Conservation (phyloP, 2,329 filamentous ascomycete species). For the Xenosphaeropsis pyriputrescens region DNA sequence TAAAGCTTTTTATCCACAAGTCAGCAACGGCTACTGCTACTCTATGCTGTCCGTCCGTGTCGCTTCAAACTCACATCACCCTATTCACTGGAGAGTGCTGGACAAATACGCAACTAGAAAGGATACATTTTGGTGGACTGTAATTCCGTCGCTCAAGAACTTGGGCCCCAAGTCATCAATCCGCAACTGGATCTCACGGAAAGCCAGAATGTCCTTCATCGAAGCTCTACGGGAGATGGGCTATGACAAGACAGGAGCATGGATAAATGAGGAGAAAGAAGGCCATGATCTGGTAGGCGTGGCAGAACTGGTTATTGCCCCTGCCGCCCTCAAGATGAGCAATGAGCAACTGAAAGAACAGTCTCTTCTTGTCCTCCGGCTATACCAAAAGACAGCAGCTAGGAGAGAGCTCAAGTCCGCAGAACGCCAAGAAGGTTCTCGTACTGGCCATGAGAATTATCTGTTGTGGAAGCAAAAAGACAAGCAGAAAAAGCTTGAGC, state of each 20-base stretch:
- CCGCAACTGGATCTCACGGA: conserved; percentile 27
- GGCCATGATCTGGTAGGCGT: conserved; percentile 20
- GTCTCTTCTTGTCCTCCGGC: conserved; percentile 6
- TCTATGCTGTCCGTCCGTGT: neutral
- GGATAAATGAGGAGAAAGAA: conserved; percentile 1
- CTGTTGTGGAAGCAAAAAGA: no score
- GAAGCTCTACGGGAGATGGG: conserved; percentile 28
- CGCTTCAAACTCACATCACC: conserved; percentile 9
- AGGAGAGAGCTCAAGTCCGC: neutral
- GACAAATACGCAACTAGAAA: conserved; percentile 20
- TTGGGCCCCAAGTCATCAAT: conserved; percentile 24
- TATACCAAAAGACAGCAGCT: neutral
- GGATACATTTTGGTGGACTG: conserved; percentile 31
- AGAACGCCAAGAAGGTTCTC: neutral
- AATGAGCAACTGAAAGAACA: conserved; percentile 12
- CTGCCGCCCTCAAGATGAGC: conserved; percentile 9
- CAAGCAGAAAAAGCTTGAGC: no score
- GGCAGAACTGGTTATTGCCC: conserved; percentile 15
- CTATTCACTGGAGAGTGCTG: conserved; percentile 21
- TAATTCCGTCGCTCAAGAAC: conserved; percentile 17
- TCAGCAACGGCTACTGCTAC: neutral
- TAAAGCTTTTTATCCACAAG: neutral
- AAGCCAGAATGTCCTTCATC: conserved; percentile 26
- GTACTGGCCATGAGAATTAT: no score
- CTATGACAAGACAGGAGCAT: conserved; percentile 20